Conservation (phyloP, 805 yeast genomes). For the Citeromyces matritensis region DNA sequence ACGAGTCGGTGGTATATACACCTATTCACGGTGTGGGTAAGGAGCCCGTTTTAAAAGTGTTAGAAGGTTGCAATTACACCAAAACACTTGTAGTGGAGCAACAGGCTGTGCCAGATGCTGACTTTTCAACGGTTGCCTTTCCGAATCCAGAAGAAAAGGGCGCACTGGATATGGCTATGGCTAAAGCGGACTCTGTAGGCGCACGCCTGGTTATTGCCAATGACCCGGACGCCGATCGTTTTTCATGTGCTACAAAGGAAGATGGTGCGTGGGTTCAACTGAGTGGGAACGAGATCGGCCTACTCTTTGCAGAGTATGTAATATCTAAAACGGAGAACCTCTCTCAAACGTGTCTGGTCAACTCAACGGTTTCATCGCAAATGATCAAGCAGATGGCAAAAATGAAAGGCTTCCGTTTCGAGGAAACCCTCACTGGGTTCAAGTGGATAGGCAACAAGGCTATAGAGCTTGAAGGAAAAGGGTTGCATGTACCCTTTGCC, state of each 20-base stretch:
- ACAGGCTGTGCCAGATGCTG: slow-evolving; percentile 72
- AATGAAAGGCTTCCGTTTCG: slow-evolving; percentile 40
- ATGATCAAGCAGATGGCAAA: slow-evolving; percentile 58
- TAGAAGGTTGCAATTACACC: slow-evolving; percentile 13
- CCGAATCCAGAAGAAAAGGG: slow-evolving; percentile 97
- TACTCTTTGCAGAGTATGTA: slow-evolving; percentile 58
- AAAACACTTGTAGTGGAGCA: slow-evolving; percentile 29
- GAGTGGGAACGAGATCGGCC: slow-evolving; percentile 87
- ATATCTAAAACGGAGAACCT: slow-evolving; percentile 16
- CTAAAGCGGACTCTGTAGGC: slow-evolving; percentile 33
- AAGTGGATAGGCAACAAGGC: slow-evolving; percentile 96
- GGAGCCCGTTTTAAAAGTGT: slow-evolving; percentile 32
- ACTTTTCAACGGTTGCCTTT: slow-evolving; percentile 70
- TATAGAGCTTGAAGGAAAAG: slow-evolving; percentile 47
- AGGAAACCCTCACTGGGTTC: slow-evolving; percentile 88
- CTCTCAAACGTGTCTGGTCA: slow-evolving; percentile 38
- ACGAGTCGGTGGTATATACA: slow-evolving; percentile 58
- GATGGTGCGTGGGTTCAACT: slow-evolving; percentile 54
- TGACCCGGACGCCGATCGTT: slow-evolving; percentile 96
- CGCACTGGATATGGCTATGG: slow-evolving; percentile 63
- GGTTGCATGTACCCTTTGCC: slow-evolving; percentile 70
- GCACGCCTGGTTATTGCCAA: slow-evolving; percentile 61
- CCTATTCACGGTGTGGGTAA: slow-evolving; percentile 95
- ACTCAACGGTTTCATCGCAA: slow-evolving; percentile 89
- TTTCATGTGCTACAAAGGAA: slow-evolving; percentile 57